Conservation (phyloP, 768 basidiomycete genomes). For the Tulasnella sp. region DNA sequence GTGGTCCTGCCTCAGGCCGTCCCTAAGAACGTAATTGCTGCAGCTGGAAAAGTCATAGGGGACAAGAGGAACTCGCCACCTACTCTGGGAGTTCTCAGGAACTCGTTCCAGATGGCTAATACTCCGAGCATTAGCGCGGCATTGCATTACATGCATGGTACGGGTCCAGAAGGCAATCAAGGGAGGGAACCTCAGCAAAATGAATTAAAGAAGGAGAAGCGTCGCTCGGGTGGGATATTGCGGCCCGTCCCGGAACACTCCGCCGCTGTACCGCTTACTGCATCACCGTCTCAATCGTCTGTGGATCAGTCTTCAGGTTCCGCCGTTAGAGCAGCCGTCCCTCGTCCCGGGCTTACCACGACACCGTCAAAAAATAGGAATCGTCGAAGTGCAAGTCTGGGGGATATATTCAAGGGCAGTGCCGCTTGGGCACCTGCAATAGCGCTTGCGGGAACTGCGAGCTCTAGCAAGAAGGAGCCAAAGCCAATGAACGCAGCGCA, state of each 20-base stretch:
- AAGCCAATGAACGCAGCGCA: no score
- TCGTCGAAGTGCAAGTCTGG: constrained; percentile 6
- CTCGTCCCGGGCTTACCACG: neutral
- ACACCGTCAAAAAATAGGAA: constrained; percentile 1
- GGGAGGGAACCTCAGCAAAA: neutral
- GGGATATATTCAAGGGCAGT: constrained; percentile 3
- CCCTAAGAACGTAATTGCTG: neutral
- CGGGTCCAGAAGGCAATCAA: neutral
- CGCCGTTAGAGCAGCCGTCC: neutral
- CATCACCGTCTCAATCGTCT: no score
- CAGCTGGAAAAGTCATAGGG: neutral
- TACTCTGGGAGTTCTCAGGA: neutral
- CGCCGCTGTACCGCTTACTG: neutral
- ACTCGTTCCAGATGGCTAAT: constrained; percentile 12
- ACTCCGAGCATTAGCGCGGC: constrained; percentile 13
- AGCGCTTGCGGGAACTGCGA: neutral
- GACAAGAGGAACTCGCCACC: neutral
- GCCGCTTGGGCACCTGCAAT: neutral
- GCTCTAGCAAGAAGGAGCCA: neutral
- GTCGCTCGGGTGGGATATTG: neutral
- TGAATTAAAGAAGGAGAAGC: neutral
- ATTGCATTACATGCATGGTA: constrained; percentile 3
- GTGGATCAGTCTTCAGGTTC: no score
- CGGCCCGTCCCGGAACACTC: neutral
- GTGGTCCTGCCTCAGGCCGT: no score